A percentile compares a stretch with the other conserved stretches of the same genome.
Evolutionary conservation across 306 rosid species (phyloP).

Genomic region (Dicorynia guianensis): DNA sequence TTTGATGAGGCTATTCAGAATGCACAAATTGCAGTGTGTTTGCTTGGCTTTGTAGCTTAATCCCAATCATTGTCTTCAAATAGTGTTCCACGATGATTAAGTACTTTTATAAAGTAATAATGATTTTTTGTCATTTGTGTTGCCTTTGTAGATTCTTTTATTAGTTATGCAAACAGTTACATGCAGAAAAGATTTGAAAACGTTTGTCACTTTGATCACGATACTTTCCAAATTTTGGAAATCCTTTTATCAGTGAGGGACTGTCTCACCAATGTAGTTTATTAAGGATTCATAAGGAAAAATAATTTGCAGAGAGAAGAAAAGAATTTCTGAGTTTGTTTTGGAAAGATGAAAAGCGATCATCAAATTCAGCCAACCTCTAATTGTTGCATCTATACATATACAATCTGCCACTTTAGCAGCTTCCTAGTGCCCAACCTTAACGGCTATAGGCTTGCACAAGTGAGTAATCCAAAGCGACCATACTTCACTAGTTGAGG

Average conservation of each 20-base stretch:
- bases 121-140: slow-evolving; percentile 20
- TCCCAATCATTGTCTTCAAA: too few relatives aligned
- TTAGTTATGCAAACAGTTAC: slow-evolving; percentile 22
- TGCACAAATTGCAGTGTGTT: slow-evolving; percentile 24
- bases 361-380: not conserved
- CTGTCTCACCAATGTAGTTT: not conserved
- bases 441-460: slow-evolving; percentile 25
- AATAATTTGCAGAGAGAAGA: not conserved
- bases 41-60: slow-evolving; percentile 28
- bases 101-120: slow-evolving; percentile 15
- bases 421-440: slow-evolving; percentile 1
- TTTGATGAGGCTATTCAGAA: slow-evolving; percentile 8
- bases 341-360: slow-evolving; percentile 2
- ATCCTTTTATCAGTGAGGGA: not conserved
- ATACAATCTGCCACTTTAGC: slow-evolving; percentile 25
- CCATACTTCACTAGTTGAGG: slow-evolving; percentile 12
- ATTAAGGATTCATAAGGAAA: slow-evolving; percentile 5
- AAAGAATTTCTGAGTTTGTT: not conserved
- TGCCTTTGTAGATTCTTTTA: slow-evolving; percentile 7
- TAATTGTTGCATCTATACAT: slow-evolving; percentile 20
- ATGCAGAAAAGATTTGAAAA: not conserved
- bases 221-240: slow-evolving; percentile 34
- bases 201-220: slow-evolving; percentile 10
- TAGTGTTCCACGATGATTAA: slow-evolving; percentile 24
- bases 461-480: not conserved